Conservation (phyloP, 2,329 filamentous ascomycete genomes). For the Neofusicoccum laricinum region DNA sequence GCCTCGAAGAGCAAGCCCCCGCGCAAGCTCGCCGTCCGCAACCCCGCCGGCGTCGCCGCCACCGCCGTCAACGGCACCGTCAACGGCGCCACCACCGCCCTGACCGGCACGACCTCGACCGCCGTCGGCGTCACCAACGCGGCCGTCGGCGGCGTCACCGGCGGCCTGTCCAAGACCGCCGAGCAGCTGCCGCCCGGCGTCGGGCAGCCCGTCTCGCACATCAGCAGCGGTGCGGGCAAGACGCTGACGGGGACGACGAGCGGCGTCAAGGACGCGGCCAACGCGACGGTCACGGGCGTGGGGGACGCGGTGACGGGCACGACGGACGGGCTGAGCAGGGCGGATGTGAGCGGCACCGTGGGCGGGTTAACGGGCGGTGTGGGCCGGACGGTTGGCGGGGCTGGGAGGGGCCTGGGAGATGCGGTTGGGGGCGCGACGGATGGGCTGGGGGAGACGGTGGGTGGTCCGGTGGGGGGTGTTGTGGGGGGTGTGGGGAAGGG, state of each 20-base stretch:
- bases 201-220: conserved; percentile 38
- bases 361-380: conserved; percentile 34
- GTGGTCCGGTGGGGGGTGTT: conserved; percentile 24
- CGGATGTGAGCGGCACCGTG: conserved; percentile 39
- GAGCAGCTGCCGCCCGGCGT: conserved; percentile 33
- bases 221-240: conserved; percentile 41
- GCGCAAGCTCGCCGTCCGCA: conserved; percentile 23
- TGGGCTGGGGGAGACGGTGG: conserved; percentile 32
- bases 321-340: conserved; percentile 41
- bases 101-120: conserved; percentile 37
- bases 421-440: conserved; percentile 21
- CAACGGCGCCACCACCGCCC: conserved; percentile 31
- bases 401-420: conserved; percentile 23
- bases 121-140: conserved; percentile 35
- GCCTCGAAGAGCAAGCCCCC: background rate
- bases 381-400: conserved; percentile 33
- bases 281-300: conserved; percentile 39
- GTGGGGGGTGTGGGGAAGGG: conserved; percentile 38
- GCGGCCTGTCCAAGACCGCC: conserved; percentile 36
- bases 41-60: conserved; percentile 32
- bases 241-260: conserved; percentile 39
- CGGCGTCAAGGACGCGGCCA: conserved; percentile 41
- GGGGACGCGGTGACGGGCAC: conserved; percentile 45
- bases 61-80: conserved; percentile 37
- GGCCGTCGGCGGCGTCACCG: conserved; percentile 37